Evolutionary conservation across 371 early-diverging fungal species (phyloP), one percentile per base, ranked within the genome.

Genomic region (Amoeboaphelidium protococcarum): DNA sequence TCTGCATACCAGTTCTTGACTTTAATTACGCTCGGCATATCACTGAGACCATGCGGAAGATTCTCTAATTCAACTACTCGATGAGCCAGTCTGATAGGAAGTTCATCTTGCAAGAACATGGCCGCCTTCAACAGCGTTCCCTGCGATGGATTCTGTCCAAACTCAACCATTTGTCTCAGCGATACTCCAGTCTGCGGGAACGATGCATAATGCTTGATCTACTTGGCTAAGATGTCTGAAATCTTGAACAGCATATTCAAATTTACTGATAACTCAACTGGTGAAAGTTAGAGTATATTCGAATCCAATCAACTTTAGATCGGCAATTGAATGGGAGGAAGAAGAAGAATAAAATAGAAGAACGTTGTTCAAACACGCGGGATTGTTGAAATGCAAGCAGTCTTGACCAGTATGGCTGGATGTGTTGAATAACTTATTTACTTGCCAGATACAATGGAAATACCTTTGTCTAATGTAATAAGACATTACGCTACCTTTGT

Each of bases 1-100:
- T 88, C 81, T 26, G 83, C 75, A 58, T 94, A 94, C 90, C 87
- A 88, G 52, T 86, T 69, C 59, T 88, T 86, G 41, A 94, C 95
- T 37, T 74, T 72, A 40, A 72, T 50, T 47, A 94, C 80, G 2
- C 82, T 78, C n/a, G 81, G 82, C 88, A 87, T 88, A 22, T 78
- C 69, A 47, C 75, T 76, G 21, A 94, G 67, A 52, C 68, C 69
- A 51, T 78, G 66, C 0, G 95, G 95, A 23, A 90, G 66, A 48
- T 77, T 73, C 45, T 89, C 91, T 31, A 94, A 68, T 58, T 94
- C 95, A 41, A 87, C 85, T 16, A 90, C 90, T 37, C 95, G 72
- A 54, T 86, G 87, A 0, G 95, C 90, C n/a, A 94, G 63, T 13
- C 94, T 78, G 49, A 94, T 81, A 16, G 91, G 90, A 41, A 94